Conservation (phyloP, 192 early-diverging fungal genomes). For the Podila verticillata region DNA sequence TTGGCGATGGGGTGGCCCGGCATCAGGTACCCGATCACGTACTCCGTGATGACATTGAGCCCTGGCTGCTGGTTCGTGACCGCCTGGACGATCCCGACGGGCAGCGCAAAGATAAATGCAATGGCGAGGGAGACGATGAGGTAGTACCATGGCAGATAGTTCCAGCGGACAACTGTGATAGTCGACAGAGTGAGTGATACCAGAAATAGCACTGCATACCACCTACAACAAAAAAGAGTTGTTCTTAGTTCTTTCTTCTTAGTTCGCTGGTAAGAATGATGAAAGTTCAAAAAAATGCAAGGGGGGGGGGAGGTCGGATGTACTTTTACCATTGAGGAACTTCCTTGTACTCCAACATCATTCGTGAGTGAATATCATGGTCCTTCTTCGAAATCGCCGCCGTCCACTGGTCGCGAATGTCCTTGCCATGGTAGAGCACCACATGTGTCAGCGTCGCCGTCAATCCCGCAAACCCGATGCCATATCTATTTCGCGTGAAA, state of each 20-base stretch:
- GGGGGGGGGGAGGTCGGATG: neutral
- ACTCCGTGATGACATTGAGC: slow-evolving; percentile 64
- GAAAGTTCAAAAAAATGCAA: neutral
- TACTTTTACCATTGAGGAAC: slow-evolving; percentile 72
- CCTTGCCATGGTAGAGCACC: slow-evolving; percentile 65
- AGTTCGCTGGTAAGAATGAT: no score
- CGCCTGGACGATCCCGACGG: slow-evolving; percentile 61
- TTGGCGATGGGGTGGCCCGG: slow-evolving; percentile 61
- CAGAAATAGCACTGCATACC: slow-evolving; percentile 18
- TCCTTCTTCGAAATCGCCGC: slow-evolving; percentile 40
- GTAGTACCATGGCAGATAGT: slow-evolving; percentile 25
- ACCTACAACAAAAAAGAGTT: neutral
- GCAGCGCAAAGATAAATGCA: slow-evolving; percentile 51
- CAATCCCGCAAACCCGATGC: slow-evolving; percentile 63
- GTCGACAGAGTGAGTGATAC: slow-evolving; percentile 19
- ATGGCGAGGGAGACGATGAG: slow-evolving; percentile 49
- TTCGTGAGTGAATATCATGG: slow-evolving; percentile 71
- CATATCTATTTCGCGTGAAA: slow-evolving; percentile 33
- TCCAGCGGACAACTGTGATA: slow-evolving; percentile 18
- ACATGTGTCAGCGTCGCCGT: slow-evolving; percentile 67
- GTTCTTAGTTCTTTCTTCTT: no score
- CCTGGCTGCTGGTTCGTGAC: slow-evolving; percentile 58
- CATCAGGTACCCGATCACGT: slow-evolving; percentile 60
- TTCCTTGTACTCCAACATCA: slow-evolving; percentile 80
- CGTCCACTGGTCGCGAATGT: slow-evolving; percentile 60